Base-by-base conservation (phyloP, 805 yeast species). In the Jamesozyma piceae region DNA sequence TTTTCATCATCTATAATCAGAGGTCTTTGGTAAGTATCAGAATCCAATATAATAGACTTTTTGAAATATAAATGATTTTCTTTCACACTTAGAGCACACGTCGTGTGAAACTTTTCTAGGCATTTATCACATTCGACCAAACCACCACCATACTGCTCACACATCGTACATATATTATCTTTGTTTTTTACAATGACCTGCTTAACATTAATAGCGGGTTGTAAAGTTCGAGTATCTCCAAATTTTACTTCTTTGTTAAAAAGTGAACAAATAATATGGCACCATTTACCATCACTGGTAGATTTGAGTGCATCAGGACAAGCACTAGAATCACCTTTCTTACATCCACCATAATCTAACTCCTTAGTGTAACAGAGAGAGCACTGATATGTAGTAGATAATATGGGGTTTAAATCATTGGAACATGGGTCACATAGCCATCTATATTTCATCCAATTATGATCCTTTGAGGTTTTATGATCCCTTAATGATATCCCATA, bases 371-470 rank as follows among this genome's bases (percentile, higher is more conserved):
- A 60, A 59, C 96, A 88, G n/a, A 87, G 55, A 14, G 68, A 63
- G 58, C 96, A 87, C 2, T 71, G 61, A 54, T 82, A 80, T 18
- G 72, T 64, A 0, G 80, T 73, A 2, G 78, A 69, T 30, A 69
- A 66, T 2, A 72, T 48, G 0, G 92, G 90, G 46, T 75, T 74
- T 40, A 77, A 57, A 38, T 78, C 82, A 54, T 86, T 85, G 4
- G 78, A 68, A 56, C 96, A 88, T 1, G 78, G 69, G 51, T 86
- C 95, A 63, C 96, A 88, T 21, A 71, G 64, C 96, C 96, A 87
- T 43, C 71, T 72, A 28, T 55, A 66, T n/a, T 35, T 29, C n/a
- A 9, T 21, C 35, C 41, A 38, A 15, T n/a, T 9, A 15, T 22
- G 13, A 10, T 3, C 5, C 2, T 27, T 32, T 39, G 5, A 27